Evolutionary conservation across 495 filamentous ascomycete genomes (phyloP).

Genomic region (Terfezia boudieri): DNA sequence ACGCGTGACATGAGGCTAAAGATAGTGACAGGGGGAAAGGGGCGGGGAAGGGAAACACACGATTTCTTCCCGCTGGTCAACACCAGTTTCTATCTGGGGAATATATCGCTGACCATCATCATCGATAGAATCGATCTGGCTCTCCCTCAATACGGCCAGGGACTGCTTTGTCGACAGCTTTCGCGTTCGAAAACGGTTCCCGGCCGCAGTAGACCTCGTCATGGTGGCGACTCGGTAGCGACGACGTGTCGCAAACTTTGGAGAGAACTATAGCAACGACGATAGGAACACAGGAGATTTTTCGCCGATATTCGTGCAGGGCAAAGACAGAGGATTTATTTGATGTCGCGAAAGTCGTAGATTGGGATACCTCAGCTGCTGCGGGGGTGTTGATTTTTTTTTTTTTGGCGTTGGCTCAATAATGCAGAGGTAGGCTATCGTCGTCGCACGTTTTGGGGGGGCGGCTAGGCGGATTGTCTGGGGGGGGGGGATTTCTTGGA

Average conservation of each 20-base stretch:
- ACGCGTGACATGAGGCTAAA: constrained; percentile 14
- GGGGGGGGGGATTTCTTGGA: no score
- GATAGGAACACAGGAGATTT: background rate
- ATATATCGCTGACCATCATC: constrained; percentile 42
- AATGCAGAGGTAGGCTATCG: background rate
- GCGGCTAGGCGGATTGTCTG: background rate
- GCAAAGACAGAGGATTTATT: background rate
- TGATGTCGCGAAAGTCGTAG: background rate
- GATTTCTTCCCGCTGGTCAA: constrained; percentile 90
- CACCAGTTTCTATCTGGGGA: constrained; percentile 81
- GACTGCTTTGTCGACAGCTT: constrained; percentile 76
- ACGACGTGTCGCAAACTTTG: background rate
- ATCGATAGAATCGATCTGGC: constrained; percentile 60
- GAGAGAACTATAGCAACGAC: background rate
- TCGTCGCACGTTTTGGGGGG: background rate
- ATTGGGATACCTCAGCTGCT: no score
- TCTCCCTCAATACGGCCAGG: constrained; percentile 66
- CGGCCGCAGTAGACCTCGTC: constrained; percentile 17
- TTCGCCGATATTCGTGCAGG: background rate
- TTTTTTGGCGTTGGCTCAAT: no score
- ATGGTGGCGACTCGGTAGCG: constrained; percentile 19
- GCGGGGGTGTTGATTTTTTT: no score
- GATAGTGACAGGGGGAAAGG: constrained; percentile 16
- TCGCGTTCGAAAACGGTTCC: constrained; percentile 44
- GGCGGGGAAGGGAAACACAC: constrained; percentile 38